Percentiles rank a stretch among this genome's conserved stretches.
Evolutionary conservation across 2,329 filamentous ascomycete species (phyloP).

Genomic region (Aspergillus ochraceoroseus): DNA sequence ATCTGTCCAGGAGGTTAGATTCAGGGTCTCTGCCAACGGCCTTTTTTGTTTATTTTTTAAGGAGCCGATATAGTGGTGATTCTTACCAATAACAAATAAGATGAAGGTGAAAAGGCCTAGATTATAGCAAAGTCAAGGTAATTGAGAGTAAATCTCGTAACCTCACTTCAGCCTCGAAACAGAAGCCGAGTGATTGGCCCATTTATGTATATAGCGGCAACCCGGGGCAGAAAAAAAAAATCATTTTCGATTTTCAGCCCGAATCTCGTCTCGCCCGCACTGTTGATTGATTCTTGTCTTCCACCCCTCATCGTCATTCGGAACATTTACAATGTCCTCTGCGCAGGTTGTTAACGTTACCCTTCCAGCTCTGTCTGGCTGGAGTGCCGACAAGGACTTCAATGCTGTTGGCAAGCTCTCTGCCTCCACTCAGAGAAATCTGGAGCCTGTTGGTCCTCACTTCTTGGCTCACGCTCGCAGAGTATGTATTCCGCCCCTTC

Average conservation of each 20-base stretch:
- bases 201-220: conserved; percentile 23
- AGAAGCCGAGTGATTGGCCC: conserved; percentile 27
- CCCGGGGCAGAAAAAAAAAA: conserved; percentile 38
- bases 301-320: conserved; percentile 1
- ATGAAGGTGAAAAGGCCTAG: no score
- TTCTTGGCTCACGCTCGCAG: conserved; percentile 96
- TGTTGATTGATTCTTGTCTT: conserved; percentile 2
- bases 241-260: conserved; percentile 12
- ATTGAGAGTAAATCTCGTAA: no score
- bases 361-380: conserved; percentile 74
- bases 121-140: no score
- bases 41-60: no score
- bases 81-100: no score
- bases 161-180: no score
- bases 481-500: conserved; percentile 46
- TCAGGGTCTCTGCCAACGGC: no score
- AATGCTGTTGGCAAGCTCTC: conserved; percentile 75
- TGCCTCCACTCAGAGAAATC: conserved; percentile 71
- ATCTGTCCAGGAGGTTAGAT: no score
- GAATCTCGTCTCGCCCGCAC: conserved; percentile 12
- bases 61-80: no score
- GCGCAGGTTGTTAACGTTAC: conserved; percentile 42
- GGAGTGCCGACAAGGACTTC: conserved; percentile 84
- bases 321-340: conserved; percentile 56
- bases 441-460: conserved; percentile 94